Percentiles rank a stretch among this genome's conserved stretches.
Conservation (phyloP, 1,284 basidiomycete species). For the Schizopora paradoxa region DNA sequence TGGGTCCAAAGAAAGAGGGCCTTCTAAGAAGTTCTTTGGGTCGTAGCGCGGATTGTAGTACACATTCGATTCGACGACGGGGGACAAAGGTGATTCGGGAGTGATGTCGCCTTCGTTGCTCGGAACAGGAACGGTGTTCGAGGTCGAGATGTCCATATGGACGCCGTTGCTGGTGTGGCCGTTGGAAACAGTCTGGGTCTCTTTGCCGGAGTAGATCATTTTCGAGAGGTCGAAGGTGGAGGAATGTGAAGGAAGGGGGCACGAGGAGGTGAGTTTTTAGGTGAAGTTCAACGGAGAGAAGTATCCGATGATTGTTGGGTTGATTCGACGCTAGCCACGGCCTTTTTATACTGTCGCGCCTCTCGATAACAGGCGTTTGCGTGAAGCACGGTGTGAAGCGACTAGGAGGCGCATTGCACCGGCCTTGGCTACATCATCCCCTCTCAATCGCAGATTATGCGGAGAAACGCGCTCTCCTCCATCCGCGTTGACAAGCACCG, state of each 20-base stretch:
- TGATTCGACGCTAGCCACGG: not conserved
- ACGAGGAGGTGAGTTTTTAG: not conserved
- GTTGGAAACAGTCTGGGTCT: constrained; percentile 16
- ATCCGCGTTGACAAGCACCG: no score
- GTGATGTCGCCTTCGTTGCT: constrained; percentile 7
- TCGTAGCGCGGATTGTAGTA: constrained; percentile 60
- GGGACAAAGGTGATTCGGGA: constrained; percentile 10
- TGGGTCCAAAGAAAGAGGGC: constrained; percentile 60
- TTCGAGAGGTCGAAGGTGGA: not conserved
- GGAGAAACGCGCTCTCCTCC: no score
- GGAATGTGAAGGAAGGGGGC: not conserved
- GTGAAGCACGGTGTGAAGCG: no score
- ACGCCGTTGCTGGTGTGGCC: constrained; percentile 10
- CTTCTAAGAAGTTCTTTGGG: constrained; percentile 63
- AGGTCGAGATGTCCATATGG: constrained; percentile 4
- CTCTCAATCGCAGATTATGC: no score
- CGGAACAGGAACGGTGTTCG: constrained; percentile 7
- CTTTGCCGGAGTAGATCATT: constrained; percentile 20
- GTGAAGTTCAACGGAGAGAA: no score
- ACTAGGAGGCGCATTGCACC: no score
- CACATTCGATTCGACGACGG: constrained; percentile 13
- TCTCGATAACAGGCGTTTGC: no score
- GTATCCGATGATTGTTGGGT: no score
- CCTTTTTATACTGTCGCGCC: no score
- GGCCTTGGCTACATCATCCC: no score